phyloP scores from a whole-genome alignment of 306 rosid species.

The Amphicarpaea edgeworthii region DNA sequence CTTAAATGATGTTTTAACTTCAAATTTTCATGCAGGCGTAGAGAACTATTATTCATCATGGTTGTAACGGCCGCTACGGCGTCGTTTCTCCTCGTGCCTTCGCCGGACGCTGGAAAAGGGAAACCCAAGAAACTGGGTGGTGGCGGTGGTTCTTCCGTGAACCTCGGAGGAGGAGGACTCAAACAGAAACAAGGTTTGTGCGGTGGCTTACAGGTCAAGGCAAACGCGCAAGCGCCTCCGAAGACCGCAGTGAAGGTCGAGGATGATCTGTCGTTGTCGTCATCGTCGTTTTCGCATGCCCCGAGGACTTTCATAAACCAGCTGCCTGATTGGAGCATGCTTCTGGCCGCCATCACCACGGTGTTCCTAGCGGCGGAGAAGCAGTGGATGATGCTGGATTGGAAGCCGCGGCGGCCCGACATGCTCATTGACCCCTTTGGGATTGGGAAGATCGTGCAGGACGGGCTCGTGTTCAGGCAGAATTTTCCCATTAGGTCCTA shows the following conservation, averaged over 20 bases:
- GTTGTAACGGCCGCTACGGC: slow-evolving; percentile 86
- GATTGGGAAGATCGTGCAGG: slow-evolving; percentile 89
- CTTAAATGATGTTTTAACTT: background rate
- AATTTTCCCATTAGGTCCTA: slow-evolving; percentile 93
- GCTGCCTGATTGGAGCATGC: slow-evolving; percentile 99
- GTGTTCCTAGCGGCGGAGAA: slow-evolving; percentile 94
- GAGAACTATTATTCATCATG: slow-evolving; percentile 57
- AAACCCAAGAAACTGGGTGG: slow-evolving; percentile 53
- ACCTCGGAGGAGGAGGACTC: slow-evolving; percentile 65
- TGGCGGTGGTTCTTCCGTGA: slow-evolving; percentile 44
- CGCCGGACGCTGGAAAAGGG: slow-evolving; percentile 45
- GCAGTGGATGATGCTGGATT: slow-evolving; percentile 99
- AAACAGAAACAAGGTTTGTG: slow-evolving; percentile 59
- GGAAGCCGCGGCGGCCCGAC: slow-evolving; percentile 93
- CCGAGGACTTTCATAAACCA: slow-evolving; percentile 90
- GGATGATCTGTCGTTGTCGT: slow-evolving; percentile 58
- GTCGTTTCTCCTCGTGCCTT: slow-evolving; percentile 64
- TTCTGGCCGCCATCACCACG: slow-evolving; percentile 95
- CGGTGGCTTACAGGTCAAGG: slow-evolving; percentile 74
- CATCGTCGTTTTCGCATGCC: slow-evolving; percentile 39
- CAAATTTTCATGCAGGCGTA: slow-evolving; percentile 40
- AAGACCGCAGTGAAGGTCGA: slow-evolving; percentile 55
- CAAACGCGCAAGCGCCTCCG: slow-evolving; percentile 82
- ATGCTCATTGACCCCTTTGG: slow-evolving; percentile 85
- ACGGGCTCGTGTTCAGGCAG: slow-evolving; percentile 85